Conservation (phyloP, 2,329 filamentous ascomycete genomes). For the Xylaria sp. region DNA sequence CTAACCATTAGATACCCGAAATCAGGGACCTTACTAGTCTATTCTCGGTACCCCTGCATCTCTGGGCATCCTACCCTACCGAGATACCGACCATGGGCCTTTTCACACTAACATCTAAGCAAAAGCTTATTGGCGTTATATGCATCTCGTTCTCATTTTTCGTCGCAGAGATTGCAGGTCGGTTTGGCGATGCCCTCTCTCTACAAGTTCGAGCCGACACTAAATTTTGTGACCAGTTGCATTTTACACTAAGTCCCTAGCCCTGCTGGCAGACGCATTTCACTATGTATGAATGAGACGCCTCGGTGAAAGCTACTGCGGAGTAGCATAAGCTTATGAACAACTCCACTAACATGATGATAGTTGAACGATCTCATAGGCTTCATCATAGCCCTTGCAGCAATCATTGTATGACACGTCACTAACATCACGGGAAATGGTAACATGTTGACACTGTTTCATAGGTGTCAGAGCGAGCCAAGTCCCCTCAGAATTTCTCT, state of each 20-base stretch:
- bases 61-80: constrained; percentile 23
- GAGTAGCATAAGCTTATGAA: constrained; percentile 1
- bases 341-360: constrained; percentile 26
- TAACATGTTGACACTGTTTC: constrained; percentile 34
- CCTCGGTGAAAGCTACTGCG: not conserved
- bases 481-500: constrained; percentile 68
- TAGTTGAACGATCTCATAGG: constrained; percentile 75
- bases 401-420: constrained; percentile 65
- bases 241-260: constrained; percentile 72
- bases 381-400: constrained; percentile 73
- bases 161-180: constrained; percentile 62
- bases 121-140: constrained; percentile 61
- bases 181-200: constrained; percentile 28
- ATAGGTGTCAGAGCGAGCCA: constrained; percentile 67
- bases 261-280: constrained; percentile 80
- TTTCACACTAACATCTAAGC: constrained; percentile 55
- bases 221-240: constrained; percentile 43
- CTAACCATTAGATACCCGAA: not conserved
- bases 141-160: constrained; percentile 64
- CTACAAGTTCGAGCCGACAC: not conserved
- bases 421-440: not conserved
- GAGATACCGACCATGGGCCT: constrained; percentile 48
- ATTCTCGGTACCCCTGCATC: constrained; percentile 9
- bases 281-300: constrained; percentile 70
- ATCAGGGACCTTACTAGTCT: not conserved